These are phyloP conservation scores for Albugo laibachii DNA, from an alignment of 352 stramenopile species.

Conservation along the genomic window DNA sequence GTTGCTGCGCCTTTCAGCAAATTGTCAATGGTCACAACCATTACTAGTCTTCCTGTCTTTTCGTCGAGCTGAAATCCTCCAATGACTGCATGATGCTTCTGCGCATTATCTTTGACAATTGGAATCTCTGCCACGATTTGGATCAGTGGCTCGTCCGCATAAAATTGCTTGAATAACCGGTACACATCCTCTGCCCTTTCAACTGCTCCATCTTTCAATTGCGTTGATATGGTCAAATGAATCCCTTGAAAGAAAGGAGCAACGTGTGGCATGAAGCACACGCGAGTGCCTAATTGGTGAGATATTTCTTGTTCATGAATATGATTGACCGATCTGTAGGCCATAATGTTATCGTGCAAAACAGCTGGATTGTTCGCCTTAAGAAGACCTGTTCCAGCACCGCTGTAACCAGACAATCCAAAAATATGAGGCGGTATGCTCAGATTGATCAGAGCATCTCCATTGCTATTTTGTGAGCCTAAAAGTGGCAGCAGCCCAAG, in stretches of 20 bases:
- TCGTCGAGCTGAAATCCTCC: constrained; percentile 80
- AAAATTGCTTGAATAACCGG: constrained; percentile 61
- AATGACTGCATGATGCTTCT: constrained; percentile 53
- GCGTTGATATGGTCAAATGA: constrained; percentile 73
- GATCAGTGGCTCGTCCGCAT: constrained; percentile 69
- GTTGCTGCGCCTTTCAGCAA: constrained; percentile 86
- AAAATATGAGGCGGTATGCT: constrained; percentile 65
- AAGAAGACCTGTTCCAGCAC: constrained; percentile 60
- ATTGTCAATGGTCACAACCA: constrained; percentile 86
- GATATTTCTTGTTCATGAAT: constrained; percentile 79
- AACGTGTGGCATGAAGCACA: constrained; percentile 89
- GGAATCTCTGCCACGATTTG: constrained; percentile 47
- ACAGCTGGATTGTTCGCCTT: constrained; percentile 64
- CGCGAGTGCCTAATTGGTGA: constrained; percentile 50
- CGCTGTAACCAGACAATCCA: constrained; percentile 78
- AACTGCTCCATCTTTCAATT: constrained; percentile 34
- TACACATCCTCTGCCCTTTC: constrained; percentile 51
- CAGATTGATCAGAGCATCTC: constrained; percentile 26
- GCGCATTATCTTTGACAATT: constrained; percentile 59
- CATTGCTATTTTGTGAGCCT: constrained; percentile 32
- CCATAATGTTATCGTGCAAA: constrained; percentile 74
- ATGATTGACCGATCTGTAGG: constrained; percentile 82
- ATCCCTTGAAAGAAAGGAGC: constrained; percentile 88
- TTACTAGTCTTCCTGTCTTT: constrained; percentile 64
- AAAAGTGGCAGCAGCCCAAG: constrained; percentile 61